A percentile compares a stretch with the other conserved stretches of the same genome.
Conservation (phyloP, 495 filamentous ascomycete species). For the Penicillium pulvis region DNA sequence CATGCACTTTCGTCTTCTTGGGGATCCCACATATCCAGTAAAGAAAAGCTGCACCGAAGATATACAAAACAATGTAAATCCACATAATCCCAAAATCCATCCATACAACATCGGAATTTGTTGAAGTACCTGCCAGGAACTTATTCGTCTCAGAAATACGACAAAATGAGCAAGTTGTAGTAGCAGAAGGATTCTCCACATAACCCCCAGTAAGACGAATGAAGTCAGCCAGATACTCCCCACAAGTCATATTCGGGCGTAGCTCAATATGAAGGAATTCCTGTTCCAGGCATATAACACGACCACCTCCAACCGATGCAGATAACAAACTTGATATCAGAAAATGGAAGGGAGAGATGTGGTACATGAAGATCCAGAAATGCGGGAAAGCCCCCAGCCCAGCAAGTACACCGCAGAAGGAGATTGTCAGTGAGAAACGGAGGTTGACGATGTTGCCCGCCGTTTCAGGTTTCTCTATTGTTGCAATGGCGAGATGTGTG, state of each 20-base stretch:
- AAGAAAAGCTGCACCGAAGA: constrained; percentile 65
- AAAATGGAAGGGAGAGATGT: constrained; percentile 65
- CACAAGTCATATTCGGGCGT: constrained; percentile 54
- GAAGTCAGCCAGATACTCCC: constrained; percentile 58
- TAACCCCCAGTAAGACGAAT: constrained; percentile 50
- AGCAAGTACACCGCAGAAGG: no score
- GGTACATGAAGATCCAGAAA: constrained; percentile 76
- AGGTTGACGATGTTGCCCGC: no score
- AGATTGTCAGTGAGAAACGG: no score
- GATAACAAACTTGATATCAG: constrained; percentile 64
- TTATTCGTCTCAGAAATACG: constrained; percentile 58
- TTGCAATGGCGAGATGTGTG: no score
- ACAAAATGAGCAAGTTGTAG: constrained; percentile 63
- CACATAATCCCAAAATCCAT: constrained; percentile 72
- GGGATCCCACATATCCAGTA: constrained; percentile 82
- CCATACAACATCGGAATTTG: constrained; percentile 61
- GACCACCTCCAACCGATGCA: constrained; percentile 57
- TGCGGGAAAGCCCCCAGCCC: constrained; percentile 42
- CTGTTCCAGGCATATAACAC: constrained; percentile 58
- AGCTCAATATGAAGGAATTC: constrained; percentile 64
- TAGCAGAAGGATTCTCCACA: constrained; percentile 53
- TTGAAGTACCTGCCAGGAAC: constrained; percentile 54
- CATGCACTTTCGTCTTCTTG: constrained; percentile 44
- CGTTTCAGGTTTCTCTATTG: no score
- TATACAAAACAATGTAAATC: constrained; percentile 74